Evolutionary conservation across 257 asterid species (phyloP), one percentile per base, ranked within the genome.

Genomic region (Forsythia viridissima): DNA sequence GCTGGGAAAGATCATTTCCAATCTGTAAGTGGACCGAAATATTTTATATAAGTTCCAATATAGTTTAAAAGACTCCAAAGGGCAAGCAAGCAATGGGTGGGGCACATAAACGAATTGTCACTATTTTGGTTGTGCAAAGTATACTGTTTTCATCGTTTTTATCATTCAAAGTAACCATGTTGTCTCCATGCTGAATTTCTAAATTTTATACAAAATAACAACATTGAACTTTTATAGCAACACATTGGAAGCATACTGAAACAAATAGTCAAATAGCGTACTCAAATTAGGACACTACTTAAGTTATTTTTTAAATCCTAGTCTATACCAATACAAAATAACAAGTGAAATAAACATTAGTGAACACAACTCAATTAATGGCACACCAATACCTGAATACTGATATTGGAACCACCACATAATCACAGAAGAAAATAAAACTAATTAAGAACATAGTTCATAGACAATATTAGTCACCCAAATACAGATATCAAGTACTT

Each of bases 1-100:
- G 94, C 91, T 92, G 97, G 73, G 97, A 89, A 78, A 94, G 92
- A 85, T 94, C 98, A 77, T 83, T 90, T 39, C 92, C 94, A 82
- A 94, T 90, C 98, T 91, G 86, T 84, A 78, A 80, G 78, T 71
- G 77, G 40, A 40, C 76, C 36, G 59, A 76, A 73, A 72, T 78
- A 52, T 39, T 11, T 21, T 57, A 72, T n/a, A 63, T 79, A 36
- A 77, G 43, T 57, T 63, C 51, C 67, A 65, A 75, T 34, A 65
- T 63, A 61, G 46, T 46, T 66, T 20, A 43, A 75, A 73, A 70
- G 43, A 37, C 51, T 77, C 52, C 8, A 72, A 68, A 67, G 52
- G 51, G 55, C 34, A 18, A 41, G 37, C 16, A 63, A 9, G 39
- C 8, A 38, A 0, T 3, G 57, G 12, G 41, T 10, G 20, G 73